Conservation (phyloP, 1,284 basidiomycete species). For the Phaffia rhodozyma region DNA sequence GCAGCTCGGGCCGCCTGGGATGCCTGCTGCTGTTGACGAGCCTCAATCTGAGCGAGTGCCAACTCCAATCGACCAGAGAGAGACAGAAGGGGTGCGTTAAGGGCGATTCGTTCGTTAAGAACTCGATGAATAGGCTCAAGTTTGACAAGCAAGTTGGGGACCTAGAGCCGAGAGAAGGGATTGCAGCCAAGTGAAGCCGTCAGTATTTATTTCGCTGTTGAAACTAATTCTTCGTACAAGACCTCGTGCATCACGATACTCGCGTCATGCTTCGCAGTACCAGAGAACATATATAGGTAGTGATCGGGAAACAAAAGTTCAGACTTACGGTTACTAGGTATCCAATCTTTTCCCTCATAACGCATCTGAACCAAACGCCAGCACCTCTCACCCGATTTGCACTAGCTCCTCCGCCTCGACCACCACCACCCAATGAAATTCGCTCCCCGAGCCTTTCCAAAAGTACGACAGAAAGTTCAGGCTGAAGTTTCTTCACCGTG, state of each 20-base stretch:
- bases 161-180: constrained; percentile 37
- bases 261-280: constrained; percentile 19
- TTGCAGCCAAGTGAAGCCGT: background rate
- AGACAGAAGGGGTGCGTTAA: constrained; percentile 74
- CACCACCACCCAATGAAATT: constrained; percentile 59
- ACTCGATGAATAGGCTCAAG: constrained; percentile 74
- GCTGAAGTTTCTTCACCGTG: constrained; percentile 76
- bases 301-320: background rate
- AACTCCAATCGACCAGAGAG: constrained; percentile 84
- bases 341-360: constrained; percentile 74
- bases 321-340: constrained; percentile 81
- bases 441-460: constrained; percentile 83
- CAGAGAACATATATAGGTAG: constrained; percentile 27
- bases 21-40: constrained; percentile 39
- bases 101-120: constrained; percentile 61
- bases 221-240: background rate
- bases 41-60: constrained; percentile 84
- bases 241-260: background rate
- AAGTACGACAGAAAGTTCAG: constrained; percentile 77
- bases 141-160: constrained; percentile 71
- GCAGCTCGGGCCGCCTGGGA: constrained; percentile 37
- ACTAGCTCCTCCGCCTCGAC: constrained; percentile 67
- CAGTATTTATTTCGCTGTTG: background rate
- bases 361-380: constrained; percentile 78
- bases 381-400: constrained; percentile 73